A percentile compares a stretch with the other conserved stretches of the same genome.
Conservation (phyloP, 2,329 filamentous ascomycete species). For the Neonectria hederae region DNA sequence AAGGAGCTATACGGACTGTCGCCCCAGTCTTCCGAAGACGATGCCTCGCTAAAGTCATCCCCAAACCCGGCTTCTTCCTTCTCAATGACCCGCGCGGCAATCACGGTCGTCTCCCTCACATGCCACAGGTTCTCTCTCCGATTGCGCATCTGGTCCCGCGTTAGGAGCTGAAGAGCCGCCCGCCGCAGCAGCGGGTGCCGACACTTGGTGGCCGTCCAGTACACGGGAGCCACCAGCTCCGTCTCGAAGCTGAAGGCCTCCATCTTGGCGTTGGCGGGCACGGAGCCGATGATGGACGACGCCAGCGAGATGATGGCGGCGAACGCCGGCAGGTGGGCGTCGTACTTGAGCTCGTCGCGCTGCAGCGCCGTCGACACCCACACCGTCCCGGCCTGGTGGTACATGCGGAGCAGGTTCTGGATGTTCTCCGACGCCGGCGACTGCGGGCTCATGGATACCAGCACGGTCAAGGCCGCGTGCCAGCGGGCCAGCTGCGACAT, state of each 20-base stretch:
- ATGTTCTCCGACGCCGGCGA: slow-evolving; percentile 23
- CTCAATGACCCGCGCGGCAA: slow-evolving; percentile 49
- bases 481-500: slow-evolving; percentile 44
- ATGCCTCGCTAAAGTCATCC: neutral
- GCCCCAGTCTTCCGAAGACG: neutral
- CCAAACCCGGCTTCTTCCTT: slow-evolving; percentile 45
- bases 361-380: slow-evolving; percentile 47
- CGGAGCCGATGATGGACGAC: slow-evolving; percentile 39
- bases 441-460: slow-evolving; percentile 38
- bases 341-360: slow-evolving; percentile 46
- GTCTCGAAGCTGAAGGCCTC: slow-evolving; percentile 54
- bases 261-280: slow-evolving; percentile 22
- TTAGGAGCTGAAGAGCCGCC: slow-evolving; percentile 50
- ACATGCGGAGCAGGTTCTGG: slow-evolving; percentile 49
- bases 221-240: slow-evolving; percentile 53
- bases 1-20: neutral
- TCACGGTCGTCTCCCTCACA: slow-evolving; percentile 43
- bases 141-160: slow-evolving; percentile 42
- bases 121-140: slow-evolving; percentile 54
- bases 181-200: slow-evolving; percentile 53
- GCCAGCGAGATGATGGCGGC: slow-evolving; percentile 50
- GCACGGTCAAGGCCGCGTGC: slow-evolving; percentile 45
- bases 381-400: slow-evolving; percentile 47
- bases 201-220: slow-evolving; percentile 53
- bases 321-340: slow-evolving; percentile 48